Base-by-base conservation (phyloP, 2,329 filamentous ascomycete species). In the Orbilia ellipsospora region DNA sequence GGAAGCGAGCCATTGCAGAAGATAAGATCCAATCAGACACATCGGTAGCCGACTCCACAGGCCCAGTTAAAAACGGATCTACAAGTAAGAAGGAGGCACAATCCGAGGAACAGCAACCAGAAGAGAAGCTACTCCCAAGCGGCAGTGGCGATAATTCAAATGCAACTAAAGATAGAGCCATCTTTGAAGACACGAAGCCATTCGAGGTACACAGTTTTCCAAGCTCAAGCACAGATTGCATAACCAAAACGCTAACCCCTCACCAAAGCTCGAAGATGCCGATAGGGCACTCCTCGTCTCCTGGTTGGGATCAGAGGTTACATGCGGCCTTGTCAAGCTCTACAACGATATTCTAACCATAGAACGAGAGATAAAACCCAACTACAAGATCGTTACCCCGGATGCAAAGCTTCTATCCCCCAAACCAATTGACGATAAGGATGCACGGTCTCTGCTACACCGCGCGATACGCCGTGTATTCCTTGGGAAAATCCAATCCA, bases 391-490 rank as follows among this genome's bases (percentile, higher is more conserved):
- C n/a, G 88, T 88, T 78, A 83, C 88, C 0, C 82, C 84, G 60
- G 85, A 87, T 23, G 86, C 90, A 77, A 85, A 85, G 5, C 83
- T 83, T 4, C 80, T 91, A 44, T 83, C 83, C 10, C 86, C 87
- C 1, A 82, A 84, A 6, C 83, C 85, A 2, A 87, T 92, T 45
- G 82, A 83, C 2, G 88, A 91, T 78, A 89, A 89, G 77, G 85
- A 87, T 16, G 81, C 85, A 66, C 88, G 90, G 6, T 89, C 88
- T 44, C 84, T 87, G 77, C 86, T 91, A 6, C 90, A 92, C 80
- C 84, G 88, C 78, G 84, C 85, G 7, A 84, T 97, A 54, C 91
- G 94, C 26, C 90, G 90, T 48, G 90, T 96, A 75, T 97, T 97
- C 82, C 84, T 85, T n/a, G 90, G 89, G 1, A 87, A 88, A 67